Conservation (phyloP, 2,329 filamentous ascomycete genomes). For the Atkinsonella hypoxylon region DNA sequence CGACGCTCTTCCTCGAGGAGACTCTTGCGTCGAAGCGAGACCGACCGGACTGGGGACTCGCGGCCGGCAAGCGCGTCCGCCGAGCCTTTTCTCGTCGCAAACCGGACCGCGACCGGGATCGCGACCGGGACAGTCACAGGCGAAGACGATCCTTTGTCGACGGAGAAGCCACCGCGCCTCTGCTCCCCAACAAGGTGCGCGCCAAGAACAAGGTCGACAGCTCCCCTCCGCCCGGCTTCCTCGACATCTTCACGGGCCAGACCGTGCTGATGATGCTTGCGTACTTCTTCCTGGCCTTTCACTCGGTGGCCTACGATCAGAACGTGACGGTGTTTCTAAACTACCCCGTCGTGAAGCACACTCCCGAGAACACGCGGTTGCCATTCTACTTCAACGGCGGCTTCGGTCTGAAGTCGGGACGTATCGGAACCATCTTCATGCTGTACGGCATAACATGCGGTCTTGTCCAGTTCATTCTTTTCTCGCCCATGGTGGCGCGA, state of each 20-base stretch:
- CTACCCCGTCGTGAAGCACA: conserved; percentile 48
- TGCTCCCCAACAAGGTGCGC: conserved; percentile 29
- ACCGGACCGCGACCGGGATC: no score
- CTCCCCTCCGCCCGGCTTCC: conserved; percentile 27
- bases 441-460: conserved; percentile 70
- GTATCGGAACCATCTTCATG: conserved; percentile 79
- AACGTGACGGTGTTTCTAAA: conserved; percentile 82
- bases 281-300: conserved; percentile 72
- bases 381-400: conserved; percentile 78
- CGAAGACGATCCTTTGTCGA: conserved; percentile 40
- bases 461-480: conserved; percentile 74
- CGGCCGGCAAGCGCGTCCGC: conserved; percentile 56
- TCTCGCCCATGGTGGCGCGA: conserved; percentile 60
- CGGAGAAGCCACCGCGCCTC: conserved; percentile 43
- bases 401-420: conserved; percentile 59
- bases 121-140: conserved; percentile 12
- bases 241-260: conserved; percentile 61
- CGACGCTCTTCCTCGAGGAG: conserved; percentile 75
- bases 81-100: conserved; percentile 20
- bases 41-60: conserved; percentile 60
- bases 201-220: conserved; percentile 14
- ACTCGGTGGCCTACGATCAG: conserved; percentile 78
- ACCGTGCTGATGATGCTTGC: conserved; percentile 62
- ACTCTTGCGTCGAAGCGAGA: conserved; percentile 63
- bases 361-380: conserved; percentile 45